phyloP scores from a whole-genome alignment of 169 alveolate species.

The Cardiosporidium cionae region DNA sequence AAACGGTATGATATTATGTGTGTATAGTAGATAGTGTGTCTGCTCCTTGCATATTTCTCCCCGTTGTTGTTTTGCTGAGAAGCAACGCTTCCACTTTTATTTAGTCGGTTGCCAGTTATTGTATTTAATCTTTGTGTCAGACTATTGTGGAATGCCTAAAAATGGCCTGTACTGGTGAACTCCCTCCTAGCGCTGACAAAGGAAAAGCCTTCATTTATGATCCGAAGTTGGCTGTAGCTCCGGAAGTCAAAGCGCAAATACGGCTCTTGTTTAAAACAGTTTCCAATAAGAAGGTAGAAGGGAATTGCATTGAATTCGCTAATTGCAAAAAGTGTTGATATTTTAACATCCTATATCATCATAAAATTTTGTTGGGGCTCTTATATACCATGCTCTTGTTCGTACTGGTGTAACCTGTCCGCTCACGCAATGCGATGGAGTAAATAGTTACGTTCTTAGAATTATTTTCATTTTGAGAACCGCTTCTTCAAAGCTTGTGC shows the following conservation, averaged over 20 bases:
- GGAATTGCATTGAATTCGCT: too few species aligned
- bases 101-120: neutral
- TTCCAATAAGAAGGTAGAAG: slow-evolving; percentile 19
- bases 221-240: slow-evolving; percentile 66
- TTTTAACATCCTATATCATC: too few species aligned
- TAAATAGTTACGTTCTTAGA: too few species aligned
- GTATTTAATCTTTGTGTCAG: slow-evolving; percentile 28
- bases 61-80: neutral
- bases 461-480: too few species aligned
- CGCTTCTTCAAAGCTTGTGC: too few species aligned
- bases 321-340: too few species aligned
- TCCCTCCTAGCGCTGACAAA: slow-evolving; percentile 90
- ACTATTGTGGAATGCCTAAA: slow-evolving; percentile 87
- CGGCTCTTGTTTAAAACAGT: slow-evolving; percentile 56
- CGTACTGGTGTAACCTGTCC: neutral
- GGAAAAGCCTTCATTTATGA: slow-evolving; percentile 91
- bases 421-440: neutral
- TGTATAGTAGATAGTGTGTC: neutral
- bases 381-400: too few species aligned
- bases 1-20: slow-evolving; percentile 63
- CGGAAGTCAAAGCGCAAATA: slow-evolving; percentile 81
- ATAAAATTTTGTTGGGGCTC: too few species aligned
- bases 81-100: neutral
- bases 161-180: slow-evolving; percentile 84
- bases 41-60: neutral